Base-by-base conservation (phyloP, 2,329 filamentous ascomycete genomes). In the Fonsecaea pugnacius region DNA sequence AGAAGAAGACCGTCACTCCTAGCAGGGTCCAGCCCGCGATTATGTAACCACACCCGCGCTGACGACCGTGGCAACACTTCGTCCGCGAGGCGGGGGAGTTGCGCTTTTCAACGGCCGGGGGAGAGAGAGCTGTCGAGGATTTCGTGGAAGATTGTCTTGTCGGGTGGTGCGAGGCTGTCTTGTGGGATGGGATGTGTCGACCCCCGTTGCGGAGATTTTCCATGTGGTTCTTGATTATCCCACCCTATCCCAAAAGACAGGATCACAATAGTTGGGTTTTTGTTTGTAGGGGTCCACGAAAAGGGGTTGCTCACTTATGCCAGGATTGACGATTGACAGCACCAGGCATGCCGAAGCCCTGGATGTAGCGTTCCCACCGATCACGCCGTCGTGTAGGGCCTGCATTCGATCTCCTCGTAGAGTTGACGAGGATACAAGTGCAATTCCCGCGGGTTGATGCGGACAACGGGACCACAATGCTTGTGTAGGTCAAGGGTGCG, bases 401-500 rank as follows among this genome's bases (percentile, higher is more conserved):
- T 12, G 55, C 52, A 53, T 77, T 77, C 77, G n/a, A 77, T 72
- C 32, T 73, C 71, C 14, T 69, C 66, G 43, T 68, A 70, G 59
- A 68, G 72, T 1, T 68, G 52, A 6, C 70, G 69, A 35, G 71
- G 68, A 52, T 70, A 67, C 24, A 72, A 65, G 58, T 72, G 70
- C 21, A 73, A 64, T 35, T 73, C 70, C 33, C 65, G 52, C 9
- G 70, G 71, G 59, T 70, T 73, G 54, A 73, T 69, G 21, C 71
- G 66, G 35, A 73, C 60, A 18, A 73, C 70, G 1, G 71, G 70
- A 5, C 76, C 76, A 43, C 77, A 78, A 62, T 69, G 54, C 16
- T 72, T 30, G 62, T 78, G 76, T 70, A 79, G 70, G 51, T 74
- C 62, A 9, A 78, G 70, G 53, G 75, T 70, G 68, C 70, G 73